A percentile compares a stretch with the other conserved stretches of the same genome.
These are phyloP conservation scores for Metarhizium guizhouense DNA, from an alignment of 2,329 filamentous ascomycete genomes.

Conservation along the genomic window DNA sequence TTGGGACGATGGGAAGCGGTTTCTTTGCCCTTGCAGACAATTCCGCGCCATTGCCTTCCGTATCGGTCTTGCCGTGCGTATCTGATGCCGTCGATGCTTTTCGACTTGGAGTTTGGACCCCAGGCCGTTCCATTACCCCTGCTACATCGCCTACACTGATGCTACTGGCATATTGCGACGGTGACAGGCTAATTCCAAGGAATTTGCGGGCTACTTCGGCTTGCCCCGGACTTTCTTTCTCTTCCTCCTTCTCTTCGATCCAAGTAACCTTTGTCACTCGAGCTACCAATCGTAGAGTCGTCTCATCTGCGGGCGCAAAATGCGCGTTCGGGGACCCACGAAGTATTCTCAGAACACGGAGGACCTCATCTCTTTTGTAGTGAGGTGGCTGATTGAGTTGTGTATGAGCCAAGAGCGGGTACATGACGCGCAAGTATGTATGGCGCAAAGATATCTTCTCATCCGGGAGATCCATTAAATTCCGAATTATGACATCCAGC, in stretches of 20 bases:
- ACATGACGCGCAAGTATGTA: constrained; percentile 88
- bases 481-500: constrained; percentile 91
- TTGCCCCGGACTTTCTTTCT: constrained; percentile 25
- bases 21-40: constrained; percentile 30
- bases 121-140: constrained; percentile 71
- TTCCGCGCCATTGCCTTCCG: constrained; percentile 13
- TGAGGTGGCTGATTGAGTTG: constrained; percentile 79
- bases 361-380: constrained; percentile 84
- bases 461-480: constrained; percentile 88
- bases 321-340: constrained; percentile 56
- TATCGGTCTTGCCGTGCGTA: constrained; percentile 5
- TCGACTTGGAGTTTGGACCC: constrained; percentile 70
- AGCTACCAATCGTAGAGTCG: constrained; percentile 66
- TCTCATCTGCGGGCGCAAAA: constrained; percentile 74
- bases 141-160: constrained; percentile 73
- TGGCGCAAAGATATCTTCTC: constrained; percentile 72
- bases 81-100: constrained; percentile 26
- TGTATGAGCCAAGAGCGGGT: constrained; percentile 83
- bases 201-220: constrained; percentile 47
- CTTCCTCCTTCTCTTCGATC: constrained; percentile 39
- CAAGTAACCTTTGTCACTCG: constrained; percentile 68
- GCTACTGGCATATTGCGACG: constrained; percentile 57
- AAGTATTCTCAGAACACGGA: constrained; percentile 66
- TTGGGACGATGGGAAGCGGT: constrained; percentile 45
- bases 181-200: constrained; percentile 62